Percentiles rank a stretch among this genome's conserved stretches.
phyloP scores from a whole-genome alignment of 306 rosid genomes.

The Dalbergia cultrata region DNA sequence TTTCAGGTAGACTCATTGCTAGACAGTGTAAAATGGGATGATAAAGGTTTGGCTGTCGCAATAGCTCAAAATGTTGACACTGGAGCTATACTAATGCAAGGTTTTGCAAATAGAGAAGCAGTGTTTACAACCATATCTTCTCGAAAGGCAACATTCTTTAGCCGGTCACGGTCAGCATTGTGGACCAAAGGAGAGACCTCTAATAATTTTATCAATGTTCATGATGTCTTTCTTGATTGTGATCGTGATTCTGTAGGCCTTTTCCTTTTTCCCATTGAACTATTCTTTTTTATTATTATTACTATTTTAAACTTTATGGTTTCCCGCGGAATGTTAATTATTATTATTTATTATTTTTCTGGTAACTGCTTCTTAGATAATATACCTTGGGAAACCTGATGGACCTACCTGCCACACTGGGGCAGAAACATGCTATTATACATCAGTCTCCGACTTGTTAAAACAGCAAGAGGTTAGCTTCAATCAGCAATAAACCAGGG shows the following conservation, averaged over 20 bases:
- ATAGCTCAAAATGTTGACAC: conserved; percentile 94
- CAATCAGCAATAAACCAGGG: background rate
- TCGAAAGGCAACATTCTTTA: conserved; percentile 85
- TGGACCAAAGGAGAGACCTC: conserved; percentile 99
- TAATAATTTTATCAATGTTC: conserved; percentile 85
- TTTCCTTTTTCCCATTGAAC: conserved; percentile 20
- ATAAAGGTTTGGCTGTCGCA: conserved; percentile 87
- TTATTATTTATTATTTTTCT: background rate
- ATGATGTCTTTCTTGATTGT: conserved; percentile 82
- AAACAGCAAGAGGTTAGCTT: conserved; percentile 66
- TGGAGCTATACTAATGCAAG: conserved; percentile 94
- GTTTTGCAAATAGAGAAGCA: conserved; percentile 89
- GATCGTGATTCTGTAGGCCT: conserved; percentile 87
- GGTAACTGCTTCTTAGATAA: conserved; percentile 64
- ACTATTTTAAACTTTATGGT: background rate
- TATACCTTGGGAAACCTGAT: conserved; percentile 93
- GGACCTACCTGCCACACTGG: conserved; percentile 98
- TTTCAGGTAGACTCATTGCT: conserved; percentile 76
- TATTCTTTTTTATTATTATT: background rate
- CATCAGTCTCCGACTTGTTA: conserved; percentile 62
- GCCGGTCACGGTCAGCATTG: conserved; percentile 79
- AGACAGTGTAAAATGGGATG: conserved; percentile 84
- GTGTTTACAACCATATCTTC: conserved; percentile 64
- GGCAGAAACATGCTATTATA: conserved; percentile 86
- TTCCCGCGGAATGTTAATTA: conserved; percentile 13